Evolutionary conservation across 2,329 filamentous ascomycete species (phyloP).

Genomic region (Dactylellina leptospora): DNA sequence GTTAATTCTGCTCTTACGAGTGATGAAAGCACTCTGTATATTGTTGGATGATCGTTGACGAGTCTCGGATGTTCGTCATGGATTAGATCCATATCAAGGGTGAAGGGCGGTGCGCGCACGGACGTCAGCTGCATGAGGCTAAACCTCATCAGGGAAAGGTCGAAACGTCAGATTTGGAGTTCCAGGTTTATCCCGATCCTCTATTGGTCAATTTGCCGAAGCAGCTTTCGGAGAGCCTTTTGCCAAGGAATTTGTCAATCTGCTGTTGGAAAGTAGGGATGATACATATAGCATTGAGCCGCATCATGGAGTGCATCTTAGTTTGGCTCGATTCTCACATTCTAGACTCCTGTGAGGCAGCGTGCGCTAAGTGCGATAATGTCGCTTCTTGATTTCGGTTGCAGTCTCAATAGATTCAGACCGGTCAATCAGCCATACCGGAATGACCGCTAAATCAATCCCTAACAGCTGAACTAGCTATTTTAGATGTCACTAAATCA

Average conservation of each 20-base stretch:
- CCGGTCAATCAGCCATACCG: slow-evolving; percentile 39
- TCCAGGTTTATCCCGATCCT: slow-evolving; percentile 22
- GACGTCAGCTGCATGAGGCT: slow-evolving; percentile 41
- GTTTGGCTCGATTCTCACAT: neutral
- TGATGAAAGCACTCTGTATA: slow-evolving; percentile 4
- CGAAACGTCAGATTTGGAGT: slow-evolving; percentile 42
- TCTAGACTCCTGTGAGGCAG: slow-evolving; percentile 31
- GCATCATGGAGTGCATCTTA: slow-evolving; percentile 25
- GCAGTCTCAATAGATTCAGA: neutral
- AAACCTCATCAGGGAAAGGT: slow-evolving; percentile 38
- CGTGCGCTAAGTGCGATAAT: slow-evolving; percentile 46
- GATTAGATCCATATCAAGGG: slow-evolving; percentile 26
- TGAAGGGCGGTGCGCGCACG: slow-evolving; percentile 48
- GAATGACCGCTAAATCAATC: slow-evolving; percentile 36
- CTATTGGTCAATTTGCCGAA: slow-evolving; percentile 43
- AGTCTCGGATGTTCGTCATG: slow-evolving; percentile 37
- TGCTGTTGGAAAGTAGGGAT: neutral
- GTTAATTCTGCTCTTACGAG: slow-evolving; percentile 9
- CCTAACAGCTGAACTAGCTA: slow-evolving; percentile 33
- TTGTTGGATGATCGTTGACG: slow-evolving; percentile 16
- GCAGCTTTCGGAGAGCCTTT: slow-evolving; percentile 17
- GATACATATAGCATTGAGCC: slow-evolving; percentile 52
- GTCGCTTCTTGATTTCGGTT: slow-evolving; percentile 38
- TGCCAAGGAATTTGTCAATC: slow-evolving; percentile 34
- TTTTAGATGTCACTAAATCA: neutral